phyloP scores from a whole-genome alignment of 2,329 filamentous ascomycete genomes.

The Exophiala viscosa region DNA sequence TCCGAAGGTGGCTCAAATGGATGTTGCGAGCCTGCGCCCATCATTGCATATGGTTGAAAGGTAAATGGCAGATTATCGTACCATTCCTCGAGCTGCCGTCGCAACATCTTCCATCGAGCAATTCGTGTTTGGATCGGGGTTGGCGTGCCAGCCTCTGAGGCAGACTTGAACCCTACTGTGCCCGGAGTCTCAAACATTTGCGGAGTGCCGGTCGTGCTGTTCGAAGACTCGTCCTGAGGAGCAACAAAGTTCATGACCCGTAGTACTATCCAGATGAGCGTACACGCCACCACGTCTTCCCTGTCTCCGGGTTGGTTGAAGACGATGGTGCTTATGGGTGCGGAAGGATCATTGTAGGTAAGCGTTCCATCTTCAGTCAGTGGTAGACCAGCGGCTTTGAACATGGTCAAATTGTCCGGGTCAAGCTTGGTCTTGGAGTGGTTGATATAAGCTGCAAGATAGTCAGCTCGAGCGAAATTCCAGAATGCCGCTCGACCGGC shows the following conservation, averaged over 20 bases:
- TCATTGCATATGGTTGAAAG: constrained; percentile 55
- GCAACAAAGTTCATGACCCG: constrained; percentile 63
- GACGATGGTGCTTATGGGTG: constrained; percentile 13
- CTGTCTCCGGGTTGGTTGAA: constrained; percentile 31
- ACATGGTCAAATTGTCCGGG: constrained; percentile 59
- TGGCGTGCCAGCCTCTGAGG: constrained; percentile 44
- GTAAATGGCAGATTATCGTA: constrained; percentile 56
- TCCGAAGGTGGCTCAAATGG: constrained; percentile 31
- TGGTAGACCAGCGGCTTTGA: constrained; percentile 61
- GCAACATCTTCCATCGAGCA: constrained; percentile 52
- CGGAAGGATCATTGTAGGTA: constrained; percentile 16
- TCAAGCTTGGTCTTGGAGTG: constrained; percentile 59
- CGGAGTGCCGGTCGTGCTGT: constrained; percentile 34
- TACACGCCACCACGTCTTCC: constrained; percentile 63
- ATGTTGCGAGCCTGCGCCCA: constrained; percentile 38
- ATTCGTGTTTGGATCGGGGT: constrained; percentile 39
- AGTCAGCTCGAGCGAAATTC: constrained; percentile 65
- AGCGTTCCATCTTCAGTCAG: constrained; percentile 46
- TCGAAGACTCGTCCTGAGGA: constrained; percentile 21
- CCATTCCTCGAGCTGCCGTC: constrained; percentile 58
- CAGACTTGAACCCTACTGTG: not conserved
- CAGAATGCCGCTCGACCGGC: constrained; percentile 60
- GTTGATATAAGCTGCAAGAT: constrained; percentile 62
- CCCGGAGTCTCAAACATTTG: constrained; percentile 35
- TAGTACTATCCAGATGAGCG: constrained; percentile 62